Evolutionary conservation across 2,329 filamentous ascomycete species (phyloP).

Genomic region (Nemania sp.): DNA sequence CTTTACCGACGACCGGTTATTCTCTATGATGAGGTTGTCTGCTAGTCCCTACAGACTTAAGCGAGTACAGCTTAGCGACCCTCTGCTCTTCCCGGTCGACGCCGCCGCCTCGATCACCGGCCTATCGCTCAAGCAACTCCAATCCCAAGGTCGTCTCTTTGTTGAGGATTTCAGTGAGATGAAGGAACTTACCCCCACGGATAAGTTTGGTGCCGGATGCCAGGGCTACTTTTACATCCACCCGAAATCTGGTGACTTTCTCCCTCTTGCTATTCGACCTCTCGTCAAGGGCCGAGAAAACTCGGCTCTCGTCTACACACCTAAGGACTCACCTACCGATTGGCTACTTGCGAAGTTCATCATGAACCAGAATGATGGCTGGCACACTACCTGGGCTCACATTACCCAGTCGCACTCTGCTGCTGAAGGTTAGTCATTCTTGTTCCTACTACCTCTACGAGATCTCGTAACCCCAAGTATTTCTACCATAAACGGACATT

Average conservation of each 20-base stretch:
- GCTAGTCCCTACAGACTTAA: conserved; percentile 55
- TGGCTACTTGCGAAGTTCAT: conserved; percentile 65
- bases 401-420: conserved; percentile 59
- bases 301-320: conserved; percentile 59
- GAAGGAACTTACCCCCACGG: conserved; percentile 36
- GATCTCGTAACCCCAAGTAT: too few species aligned
- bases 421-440: too few species aligned
- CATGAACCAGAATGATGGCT: conserved; percentile 62
- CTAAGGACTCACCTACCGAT: conserved; percentile 57
- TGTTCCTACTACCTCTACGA: too few species aligned
- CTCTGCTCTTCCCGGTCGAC: conserved; percentile 55
- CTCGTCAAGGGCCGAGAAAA: conserved; percentile 54
- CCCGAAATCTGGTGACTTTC: conserved; percentile 55
- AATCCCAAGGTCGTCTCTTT: conserved; percentile 56
- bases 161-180: conserved; percentile 58
- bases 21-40: conserved; percentile 62
- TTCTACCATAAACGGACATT: too few species aligned
- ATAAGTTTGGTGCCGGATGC: conserved; percentile 56
- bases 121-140: conserved; percentile 51
- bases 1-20: conserved; percentile 60
- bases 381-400: conserved; percentile 58
- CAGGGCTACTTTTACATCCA: conserved; percentile 62
- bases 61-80: conserved; percentile 51
- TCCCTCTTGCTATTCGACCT: conserved; percentile 60
- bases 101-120: conserved; percentile 51